Evolutionary conservation across 2,329 filamentous ascomycete genomes (phyloP), one percentile per base, ranked within the genome.

Genomic region (Paramyrothecium sp.): DNA sequence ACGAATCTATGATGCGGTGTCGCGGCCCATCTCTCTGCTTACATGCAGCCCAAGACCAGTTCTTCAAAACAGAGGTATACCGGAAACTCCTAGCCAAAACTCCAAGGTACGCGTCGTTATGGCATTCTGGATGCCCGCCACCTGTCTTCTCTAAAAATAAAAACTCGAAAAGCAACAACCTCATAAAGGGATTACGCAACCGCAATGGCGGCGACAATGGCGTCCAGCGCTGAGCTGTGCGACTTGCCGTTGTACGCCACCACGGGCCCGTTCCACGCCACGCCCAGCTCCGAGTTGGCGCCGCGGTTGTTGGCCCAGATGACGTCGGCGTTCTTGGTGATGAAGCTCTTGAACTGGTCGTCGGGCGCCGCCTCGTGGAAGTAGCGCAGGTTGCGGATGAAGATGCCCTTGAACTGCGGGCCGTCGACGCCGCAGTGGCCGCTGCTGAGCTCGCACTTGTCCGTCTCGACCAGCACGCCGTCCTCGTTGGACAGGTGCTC

Each of bases 361-460:
- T 81, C 73, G 0, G 82, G 81, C 1, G 78, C 79, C 3, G 71
- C 81, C 1, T 72, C 65, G 21, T 88, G 76, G 34, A 92, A 71
- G 55, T 82, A 80, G 34, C 79, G 77, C 20, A 92, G 73, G 65
- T 89, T 89, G 20, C 87, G 80, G 17, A 84, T 78, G 61, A 91
- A 90, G 38, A 91, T 77, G 3, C 89, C 89, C 71, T 92, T 91
- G 79, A 91, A 92, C 65, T 89, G 85, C 34, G 83, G 78, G 2
- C 78, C 81, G 58, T 87, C 81, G 19, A 65, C 69, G 12, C 74
- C 76, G 55, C 78, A 83, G 61, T 74, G 62, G 46, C 69, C 69
- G 10, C 61, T 53, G 16, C 61, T 57, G 19, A 68, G 65, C 58
- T 75, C 73, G 56, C 73, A 76, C 38, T 68, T 61, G 59, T 71